Conservation (phyloP, 257 asterid species). For the Leonotis leonurus region DNA sequence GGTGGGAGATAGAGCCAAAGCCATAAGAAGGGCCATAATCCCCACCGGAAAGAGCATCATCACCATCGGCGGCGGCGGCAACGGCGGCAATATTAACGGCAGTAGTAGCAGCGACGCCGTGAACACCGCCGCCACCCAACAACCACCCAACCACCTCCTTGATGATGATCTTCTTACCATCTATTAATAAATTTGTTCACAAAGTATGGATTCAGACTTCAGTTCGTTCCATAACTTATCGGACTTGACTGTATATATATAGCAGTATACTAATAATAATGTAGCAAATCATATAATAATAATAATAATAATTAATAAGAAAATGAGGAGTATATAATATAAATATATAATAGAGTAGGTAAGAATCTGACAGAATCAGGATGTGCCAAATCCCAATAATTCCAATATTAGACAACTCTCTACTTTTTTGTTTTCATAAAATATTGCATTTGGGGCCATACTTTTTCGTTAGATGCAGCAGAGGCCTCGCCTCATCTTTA, state of each 20-base stretch:
- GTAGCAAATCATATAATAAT: conserved; percentile 15
- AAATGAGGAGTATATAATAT: too few relatives aligned
- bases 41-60: conserved; percentile 47
- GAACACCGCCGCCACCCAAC: conserved; percentile 28
- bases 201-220: too few relatives aligned
- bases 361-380: conserved; percentile 36
- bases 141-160: conserved; percentile 25
- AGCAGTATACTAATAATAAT: not conserved
- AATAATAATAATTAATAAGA: not conserved
- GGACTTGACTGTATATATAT: not conserved
- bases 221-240: not conserved
- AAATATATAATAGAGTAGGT: too few relatives aligned
- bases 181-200: too few relatives aligned
- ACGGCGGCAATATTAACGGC: conserved; percentile 39
- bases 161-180: not conserved
- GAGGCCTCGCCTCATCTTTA: too few relatives aligned
- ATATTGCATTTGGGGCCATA: too few relatives aligned
- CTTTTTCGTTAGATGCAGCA: too few relatives aligned
- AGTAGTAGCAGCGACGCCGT: conserved; percentile 29
- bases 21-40: conserved; percentile 42
- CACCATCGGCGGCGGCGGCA: conserved; percentile 46
- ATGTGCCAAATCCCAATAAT: conserved; percentile 25
- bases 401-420: not conserved
- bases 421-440: not conserved
- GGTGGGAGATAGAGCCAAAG: conserved; percentile 33